These are phyloP conservation scores for Penicillium rolfsii DNA, from an alignment of 2,329 filamentous ascomycete species.

Conservation along the genomic window DNA sequence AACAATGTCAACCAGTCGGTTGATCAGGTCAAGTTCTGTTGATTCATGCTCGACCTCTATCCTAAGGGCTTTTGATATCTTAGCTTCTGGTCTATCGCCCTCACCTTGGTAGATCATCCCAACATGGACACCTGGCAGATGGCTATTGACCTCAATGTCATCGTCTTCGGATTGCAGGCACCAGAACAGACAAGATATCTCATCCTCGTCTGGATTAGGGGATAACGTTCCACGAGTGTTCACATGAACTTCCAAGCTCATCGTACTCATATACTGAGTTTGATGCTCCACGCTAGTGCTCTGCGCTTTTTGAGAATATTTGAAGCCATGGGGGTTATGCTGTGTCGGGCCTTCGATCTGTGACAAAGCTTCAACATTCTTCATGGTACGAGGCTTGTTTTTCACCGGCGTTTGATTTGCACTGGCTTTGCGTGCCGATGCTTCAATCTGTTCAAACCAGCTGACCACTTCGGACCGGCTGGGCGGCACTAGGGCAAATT, in stretches of 20 bases:
- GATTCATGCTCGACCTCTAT: conserved; percentile 73
- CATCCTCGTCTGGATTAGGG: conserved; percentile 88
- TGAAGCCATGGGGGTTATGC: conserved; percentile 78
- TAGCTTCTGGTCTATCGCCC: conserved; percentile 60
- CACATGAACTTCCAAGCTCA: conserved; percentile 91
- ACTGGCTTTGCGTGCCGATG: conserved; percentile 8
- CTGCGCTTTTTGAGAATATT: conserved; percentile 76
- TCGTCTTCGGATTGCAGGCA: conserved; percentile 76
- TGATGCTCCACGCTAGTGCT: conserved; percentile 80
- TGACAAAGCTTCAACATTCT: conserved; percentile 58
- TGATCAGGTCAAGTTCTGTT: conserved; percentile 82
- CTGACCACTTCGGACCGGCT: conserved; percentile 67
- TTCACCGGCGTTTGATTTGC: conserved; percentile 5
- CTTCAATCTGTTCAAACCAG: conserved; percentile 62
- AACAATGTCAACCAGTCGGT: conserved; percentile 84
- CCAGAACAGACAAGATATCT: conserved; percentile 89
- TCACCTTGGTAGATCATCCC: conserved; percentile 76
- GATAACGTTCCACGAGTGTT: conserved; percentile 80
- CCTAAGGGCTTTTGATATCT: conserved; percentile 63
- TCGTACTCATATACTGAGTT: conserved; percentile 91
- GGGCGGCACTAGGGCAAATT: conserved; percentile 72
- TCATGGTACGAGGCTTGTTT: conserved; percentile 21
- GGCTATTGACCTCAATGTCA: conserved; percentile 54
- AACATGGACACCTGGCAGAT: conserved; percentile 57
- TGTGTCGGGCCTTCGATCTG: conserved; percentile 91